Evolutionary conservation across 306 rosid genomes (phyloP).

Genomic region (Parietaria judaica): DNA sequence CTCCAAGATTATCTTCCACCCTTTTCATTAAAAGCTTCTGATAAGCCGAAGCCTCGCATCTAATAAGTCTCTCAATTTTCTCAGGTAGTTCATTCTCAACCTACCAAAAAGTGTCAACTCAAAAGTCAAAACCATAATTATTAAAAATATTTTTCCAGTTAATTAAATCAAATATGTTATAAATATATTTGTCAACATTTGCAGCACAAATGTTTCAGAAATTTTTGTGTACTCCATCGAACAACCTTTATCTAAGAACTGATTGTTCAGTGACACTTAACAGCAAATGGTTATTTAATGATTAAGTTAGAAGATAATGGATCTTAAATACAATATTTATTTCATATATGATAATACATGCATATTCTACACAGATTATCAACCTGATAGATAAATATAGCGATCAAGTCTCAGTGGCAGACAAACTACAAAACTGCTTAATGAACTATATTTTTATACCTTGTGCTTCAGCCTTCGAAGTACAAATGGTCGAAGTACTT

Average conservation of each 20-base stretch:
- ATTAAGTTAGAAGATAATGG: too few relatives aligned
- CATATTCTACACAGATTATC: too few relatives aligned
- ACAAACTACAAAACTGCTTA: constrained; percentile 9
- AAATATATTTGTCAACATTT: not conserved
- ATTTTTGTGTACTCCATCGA: too few relatives aligned
- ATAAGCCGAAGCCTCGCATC: constrained; percentile 99
- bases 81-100: constrained; percentile 94
- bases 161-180: too few relatives aligned
- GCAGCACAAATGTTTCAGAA: too few relatives aligned
- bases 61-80: constrained; percentile 89
- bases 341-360: too few relatives aligned
- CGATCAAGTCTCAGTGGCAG: not conserved
- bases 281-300: too few relatives aligned
- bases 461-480: constrained; percentile 98
- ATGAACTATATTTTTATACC: constrained; percentile 34
- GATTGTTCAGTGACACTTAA: too few relatives aligned
- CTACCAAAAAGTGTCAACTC: constrained; percentile 32
- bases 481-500: constrained; percentile 97
- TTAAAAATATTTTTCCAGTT: too few relatives aligned
- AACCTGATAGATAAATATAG: too few relatives aligned
- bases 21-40: constrained; percentile 98
- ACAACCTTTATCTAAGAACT: too few relatives aligned
- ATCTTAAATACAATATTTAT: too few relatives aligned
- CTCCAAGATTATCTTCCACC: constrained; percentile 95
- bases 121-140: constrained; percentile 18